A percentile compares a stretch with the other conserved stretches of the same genome.
Evolutionary conservation across 2,329 filamentous ascomycete species (phyloP).

Genomic region (Neobulgaria alba): DNA sequence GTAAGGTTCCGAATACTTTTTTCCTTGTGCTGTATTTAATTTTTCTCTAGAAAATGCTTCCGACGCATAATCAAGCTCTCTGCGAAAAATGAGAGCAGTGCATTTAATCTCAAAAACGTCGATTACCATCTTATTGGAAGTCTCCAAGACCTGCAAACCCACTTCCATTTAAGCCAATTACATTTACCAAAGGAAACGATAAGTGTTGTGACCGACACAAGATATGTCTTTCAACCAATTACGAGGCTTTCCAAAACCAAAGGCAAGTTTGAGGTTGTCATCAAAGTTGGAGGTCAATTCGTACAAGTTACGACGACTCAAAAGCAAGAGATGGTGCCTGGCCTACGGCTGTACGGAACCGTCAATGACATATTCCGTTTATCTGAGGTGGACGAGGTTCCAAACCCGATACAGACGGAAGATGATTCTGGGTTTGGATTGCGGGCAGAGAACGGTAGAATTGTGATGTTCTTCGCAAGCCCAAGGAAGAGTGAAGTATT

Average conservation of each 20-base stretch:
- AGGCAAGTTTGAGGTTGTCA: slow-evolving; percentile 60
- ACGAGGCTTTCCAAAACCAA: slow-evolving; percentile 59
- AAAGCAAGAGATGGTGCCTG: slow-evolving; percentile 57
- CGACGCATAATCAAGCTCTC: slow-evolving; percentile 53
- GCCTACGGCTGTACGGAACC: slow-evolving; percentile 49
- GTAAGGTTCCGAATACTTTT: too few relatives aligned
- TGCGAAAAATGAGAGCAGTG: slow-evolving; percentile 49
- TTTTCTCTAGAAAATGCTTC: slow-evolving; percentile 54
- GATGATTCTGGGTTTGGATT: slow-evolving; percentile 61
- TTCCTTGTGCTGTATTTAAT: too few relatives aligned
- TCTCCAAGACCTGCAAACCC: slow-evolving; percentile 54
- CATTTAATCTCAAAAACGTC: slow-evolving; percentile 56
- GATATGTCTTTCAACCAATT: slow-evolving; percentile 57
- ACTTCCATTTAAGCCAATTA: slow-evolving; percentile 58
- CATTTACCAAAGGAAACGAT: slow-evolving; percentile 63
- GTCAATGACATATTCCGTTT: slow-evolving; percentile 64
- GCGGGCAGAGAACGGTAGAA: slow-evolving; percentile 59
- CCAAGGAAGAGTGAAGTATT: slow-evolving; percentile 55
- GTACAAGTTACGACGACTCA: slow-evolving; percentile 61
- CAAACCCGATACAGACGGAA: slow-evolving; percentile 54
- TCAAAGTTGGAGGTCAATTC: slow-evolving; percentile 62
- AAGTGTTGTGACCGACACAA: slow-evolving; percentile 56
- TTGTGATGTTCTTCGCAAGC: slow-evolving; percentile 65
- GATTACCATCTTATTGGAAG: slow-evolving; percentile 59
- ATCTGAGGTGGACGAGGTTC: slow-evolving; percentile 58